phyloP scores from a whole-genome alignment of 495 filamentous ascomycete genomes.

The Oidiodendron maius region DNA sequence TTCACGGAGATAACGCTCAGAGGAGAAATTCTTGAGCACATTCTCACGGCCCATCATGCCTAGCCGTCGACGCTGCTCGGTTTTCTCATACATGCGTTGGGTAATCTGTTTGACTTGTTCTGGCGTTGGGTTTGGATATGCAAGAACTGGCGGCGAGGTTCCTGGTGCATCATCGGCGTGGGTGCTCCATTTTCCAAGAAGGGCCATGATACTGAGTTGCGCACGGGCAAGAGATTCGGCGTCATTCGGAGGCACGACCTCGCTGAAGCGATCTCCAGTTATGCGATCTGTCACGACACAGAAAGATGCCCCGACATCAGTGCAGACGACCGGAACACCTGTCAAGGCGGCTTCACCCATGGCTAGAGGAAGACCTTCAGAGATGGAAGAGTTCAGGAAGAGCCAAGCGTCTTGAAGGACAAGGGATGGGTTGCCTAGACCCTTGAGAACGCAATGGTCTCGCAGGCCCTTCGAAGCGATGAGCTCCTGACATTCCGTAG shows the following conservation, averaged over 20 bases:
- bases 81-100: slow-evolving; percentile 58
- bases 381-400: slow-evolving; percentile 62
- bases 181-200: slow-evolving; percentile 53
- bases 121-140: slow-evolving; percentile 38
- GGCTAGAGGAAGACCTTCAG: slow-evolving; percentile 60
- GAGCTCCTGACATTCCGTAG: slow-evolving; percentile 56
- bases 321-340: slow-evolving; percentile 58
- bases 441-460: slow-evolving; percentile 41
- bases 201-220: slow-evolving; percentile 54
- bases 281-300: slow-evolving; percentile 57
- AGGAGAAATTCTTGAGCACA: slow-evolving; percentile 55
- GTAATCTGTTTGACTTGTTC: slow-evolving; percentile 50
- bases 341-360: slow-evolving; percentile 60
- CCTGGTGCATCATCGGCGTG: slow-evolving; percentile 42
- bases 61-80: slow-evolving; percentile 47
- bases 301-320: slow-evolving; percentile 58
- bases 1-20: slow-evolving; percentile 58
- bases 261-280: slow-evolving; percentile 52
- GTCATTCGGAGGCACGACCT: slow-evolving; percentile 59
- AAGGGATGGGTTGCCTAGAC: slow-evolving; percentile 47
- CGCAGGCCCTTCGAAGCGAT: slow-evolving; percentile 53
- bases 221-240: slow-evolving; percentile 51
- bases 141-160: slow-evolving; percentile 34
- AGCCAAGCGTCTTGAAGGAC: slow-evolving; percentile 59
- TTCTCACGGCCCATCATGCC: slow-evolving; percentile 56